Evolutionary conservation across 495 filamentous ascomycete genomes (phyloP), one percentile per base, ranked within the genome.

Genomic region (Neohortaea acidophila): DNA sequence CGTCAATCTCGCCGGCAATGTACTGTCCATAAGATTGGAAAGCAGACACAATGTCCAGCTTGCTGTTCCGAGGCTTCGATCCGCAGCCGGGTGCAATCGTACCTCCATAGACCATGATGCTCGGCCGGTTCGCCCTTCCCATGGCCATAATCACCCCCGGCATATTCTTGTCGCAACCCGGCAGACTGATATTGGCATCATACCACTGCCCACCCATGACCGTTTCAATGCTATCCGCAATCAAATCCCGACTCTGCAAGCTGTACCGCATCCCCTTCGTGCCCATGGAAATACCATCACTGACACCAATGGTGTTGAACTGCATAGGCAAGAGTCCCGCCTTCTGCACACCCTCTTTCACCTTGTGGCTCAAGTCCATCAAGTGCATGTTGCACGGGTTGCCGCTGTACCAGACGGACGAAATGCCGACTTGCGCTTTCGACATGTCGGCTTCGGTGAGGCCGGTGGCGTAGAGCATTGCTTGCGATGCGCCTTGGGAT

Each of bases 161-260:
- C 91, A 97, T 94, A 62, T 97, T 97, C 77, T 97, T 97, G 68
- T 97, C 91, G 60, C 89, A 97, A 27, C 89, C 89, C n/a, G 89
- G 89, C 51, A 97, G 81, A 14, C 83, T 91, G 55, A 97, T 83
- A 57, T 96, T 96, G 54, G 81, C 89, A 60, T 97, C 89, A 57
- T 97, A 97, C 91, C 89, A 97, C 67, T 97, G 89, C 10, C 83
- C 89, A 33, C 83, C 73, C 89, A 97, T 97, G 27, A 96, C 89
- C 5, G 91, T 96, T 69, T 97, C 91, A 50, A 97, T 89, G 23
- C 80, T 86, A 60, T 97, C 91, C 45, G 89, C 89, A 53, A 97
- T 97, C 45, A 97, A 66, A 56, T 97, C 89, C 54, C 89, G 69
- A 41, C 81, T 89, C 63, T 96, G 89, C 41, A 97, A 63, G 39